These are phyloP conservation scores for Rhizopogon roseolus DNA, from an alignment of 768 basidiomycete genomes.

Conservation along the genomic window DNA sequence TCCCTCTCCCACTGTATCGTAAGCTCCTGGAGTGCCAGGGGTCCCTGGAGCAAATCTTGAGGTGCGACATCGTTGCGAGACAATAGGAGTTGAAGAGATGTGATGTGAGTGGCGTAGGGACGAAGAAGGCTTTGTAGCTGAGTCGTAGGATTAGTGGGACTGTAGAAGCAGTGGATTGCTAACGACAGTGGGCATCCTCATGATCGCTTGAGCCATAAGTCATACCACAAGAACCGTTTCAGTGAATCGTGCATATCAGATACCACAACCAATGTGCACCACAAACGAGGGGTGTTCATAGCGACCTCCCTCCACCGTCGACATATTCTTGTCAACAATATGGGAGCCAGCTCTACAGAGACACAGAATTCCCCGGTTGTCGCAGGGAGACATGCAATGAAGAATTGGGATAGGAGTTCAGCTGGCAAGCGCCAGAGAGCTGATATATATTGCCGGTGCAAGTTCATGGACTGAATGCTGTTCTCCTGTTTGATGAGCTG, in stretches of 20 bases:
- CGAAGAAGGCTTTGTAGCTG: slow-evolving; percentile 6
- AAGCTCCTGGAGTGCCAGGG: slow-evolving; percentile 15
- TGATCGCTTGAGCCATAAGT: slow-evolving; percentile 7
- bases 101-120: slow-evolving; percentile 11
- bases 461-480: slow-evolving; percentile 11
- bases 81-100: slow-evolving; percentile 1
- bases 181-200: slow-evolving; percentile 12
- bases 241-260: slow-evolving; percentile 7
- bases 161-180: slow-evolving; percentile 3
- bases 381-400: slow-evolving; percentile 30
- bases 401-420: slow-evolving; percentile 45
- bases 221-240: slow-evolving; percentile 10
- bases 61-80: slow-evolving; percentile 5
- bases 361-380: slow-evolving; percentile 16
- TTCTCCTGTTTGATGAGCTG: slow-evolving; percentile 9
- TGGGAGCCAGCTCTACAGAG: slow-evolving; percentile 20
- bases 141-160: no score
- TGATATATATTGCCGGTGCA: slow-evolving; percentile 16
- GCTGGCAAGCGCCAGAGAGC: slow-evolving; percentile 35
- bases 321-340: slow-evolving; percentile 36
- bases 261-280: slow-evolving; percentile 28
- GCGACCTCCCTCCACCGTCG: slow-evolving; percentile 37
- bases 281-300: slow-evolving; percentile 36
- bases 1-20: slow-evolving; percentile 5
- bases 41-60: slow-evolving; percentile 12